Base-by-base conservation (phyloP, 495 filamentous ascomycete species). In the Penicillium maclennaniae region DNA sequence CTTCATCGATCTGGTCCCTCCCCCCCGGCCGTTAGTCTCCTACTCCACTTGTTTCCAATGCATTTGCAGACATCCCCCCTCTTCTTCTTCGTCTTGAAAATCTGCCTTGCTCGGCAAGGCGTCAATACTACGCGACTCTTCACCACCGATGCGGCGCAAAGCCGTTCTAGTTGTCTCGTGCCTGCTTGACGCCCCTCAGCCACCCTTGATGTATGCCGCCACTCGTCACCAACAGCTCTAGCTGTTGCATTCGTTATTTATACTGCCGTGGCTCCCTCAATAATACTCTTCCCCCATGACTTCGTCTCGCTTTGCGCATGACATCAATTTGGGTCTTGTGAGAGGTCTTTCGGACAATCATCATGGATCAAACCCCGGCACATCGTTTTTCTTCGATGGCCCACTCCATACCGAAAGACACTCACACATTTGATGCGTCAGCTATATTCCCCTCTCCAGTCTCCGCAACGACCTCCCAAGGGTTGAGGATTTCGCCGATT, bases 51-150 rank as follows among this genome's bases (percentile, higher is more conserved):
- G 36, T 49, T 53, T 54, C 64, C 61, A 63, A 60, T 53, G 55
- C 65, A 58, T 61, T 60, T 54, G 60, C 65, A 63, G 56, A 56
- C 21, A 23, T 5, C 23, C 23, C 23, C 23, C 23, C 23, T 5
- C 23, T 23, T 23, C 27, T 50, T 40, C 55, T 54, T 52, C 49
- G 46, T 20, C 46, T 53, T 17, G 41, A 47, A 61, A 72, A 55
- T 72, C 71, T 71, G 71, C 71, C 71, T 74, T 67, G 68, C 49
- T 67, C 54, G 46, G 52, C 44, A 49, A 60, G 69, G 69, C 60
- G 61, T 69, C 55, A 65, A 60, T 51, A 43, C 40, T 43, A 43
- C 37, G 56, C 40, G 45, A 58, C 49, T 62, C 53, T 60, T 60
- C 66, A 60, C 49, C 49, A 50, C 58, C 54, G 44, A 62, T 66